These are phyloP conservation scores for Penicillium salamii DNA, from an alignment of 495 filamentous ascomycete species.

Conservation along the genomic window DNA sequence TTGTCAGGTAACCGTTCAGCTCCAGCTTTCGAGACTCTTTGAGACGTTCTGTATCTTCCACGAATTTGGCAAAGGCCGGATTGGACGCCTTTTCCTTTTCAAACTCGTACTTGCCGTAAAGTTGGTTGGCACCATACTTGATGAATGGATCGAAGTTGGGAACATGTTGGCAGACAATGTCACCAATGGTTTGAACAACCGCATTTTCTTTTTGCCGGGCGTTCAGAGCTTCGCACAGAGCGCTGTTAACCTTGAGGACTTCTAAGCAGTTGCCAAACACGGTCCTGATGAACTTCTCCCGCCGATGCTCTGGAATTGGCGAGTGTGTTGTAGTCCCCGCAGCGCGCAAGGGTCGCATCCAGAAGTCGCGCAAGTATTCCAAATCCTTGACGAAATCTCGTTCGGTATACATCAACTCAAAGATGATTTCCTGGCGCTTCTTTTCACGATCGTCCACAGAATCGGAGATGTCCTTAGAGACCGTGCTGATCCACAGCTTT, in stretches of 20 bases:
- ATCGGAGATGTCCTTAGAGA: conserved; percentile 91
- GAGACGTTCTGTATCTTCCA: conserved; percentile 93
- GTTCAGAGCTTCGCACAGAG: conserved; percentile 82
- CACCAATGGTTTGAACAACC: conserved; percentile 85
- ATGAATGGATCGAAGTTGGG: conserved; percentile 95
- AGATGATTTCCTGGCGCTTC: conserved; percentile 97
- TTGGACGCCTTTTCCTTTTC: conserved; percentile 92
- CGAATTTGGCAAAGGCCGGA: conserved; percentile 81
- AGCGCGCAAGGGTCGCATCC: conserved; percentile 87
- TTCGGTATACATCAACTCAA: conserved; percentile 98
- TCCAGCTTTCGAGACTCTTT: conserved; percentile 97
- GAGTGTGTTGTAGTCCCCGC: conserved; percentile 63
- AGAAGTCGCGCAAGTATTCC: conserved; percentile 97
- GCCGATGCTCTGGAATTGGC: conserved; percentile 82
- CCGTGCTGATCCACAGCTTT: conserved; percentile 99
- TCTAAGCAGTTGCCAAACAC: conserved; percentile 97
- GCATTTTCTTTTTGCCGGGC: conserved; percentile 84
- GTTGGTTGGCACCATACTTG: conserved; percentile 91
- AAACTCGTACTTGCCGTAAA: conserved; percentile 97
- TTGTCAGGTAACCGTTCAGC: conserved; percentile 96
- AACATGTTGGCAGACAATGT: conserved; percentile 91
- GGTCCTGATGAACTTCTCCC: conserved; percentile 86
- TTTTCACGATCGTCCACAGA: conserved; percentile 85
- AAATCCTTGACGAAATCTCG: conserved; percentile 99
- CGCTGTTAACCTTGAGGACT: conserved; percentile 85